Conservation (phyloP, 1,284 basidiomycete genomes). For the Ustilago vetiveriae region DNA sequence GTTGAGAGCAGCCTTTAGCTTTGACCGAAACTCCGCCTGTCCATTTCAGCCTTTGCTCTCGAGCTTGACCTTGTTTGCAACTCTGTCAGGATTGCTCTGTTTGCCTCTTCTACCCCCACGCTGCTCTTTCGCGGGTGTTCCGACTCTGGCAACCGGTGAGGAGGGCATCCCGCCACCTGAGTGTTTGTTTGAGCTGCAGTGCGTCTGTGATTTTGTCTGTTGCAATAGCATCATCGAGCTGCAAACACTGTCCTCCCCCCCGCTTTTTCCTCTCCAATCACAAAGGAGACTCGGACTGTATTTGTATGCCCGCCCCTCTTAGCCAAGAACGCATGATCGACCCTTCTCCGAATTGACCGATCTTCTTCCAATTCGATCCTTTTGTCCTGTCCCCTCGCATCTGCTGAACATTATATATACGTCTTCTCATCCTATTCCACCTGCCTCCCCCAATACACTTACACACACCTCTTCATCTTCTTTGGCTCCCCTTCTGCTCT, state of each 20-base stretch:
- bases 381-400: too few relatives aligned
- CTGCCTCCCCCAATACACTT: not conserved
- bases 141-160: constrained; percentile 8
- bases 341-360: too few relatives aligned
- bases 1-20: constrained; percentile 3
- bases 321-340: too few relatives aligned
- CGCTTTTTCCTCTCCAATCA: not conserved
- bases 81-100: not conserved
- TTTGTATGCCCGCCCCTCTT: too few relatives aligned
- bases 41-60: constrained; percentile 3
- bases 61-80: too few relatives aligned
- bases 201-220: not conserved
- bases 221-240: constrained; percentile 20
- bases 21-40: constrained; percentile 26
- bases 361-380: too few relatives aligned
- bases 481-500: too few relatives aligned
- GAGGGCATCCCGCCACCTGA: not conserved
- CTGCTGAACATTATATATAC: too few relatives aligned
- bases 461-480: not conserved
- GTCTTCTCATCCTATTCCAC: not conserved
- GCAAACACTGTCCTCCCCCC: constrained; percentile 1
- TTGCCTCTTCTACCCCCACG: too few relatives aligned
- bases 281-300: too few relatives aligned
- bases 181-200: not conserved
- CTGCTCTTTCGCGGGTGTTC: not conserved